Conservation (phyloP, 192 early-diverging fungal species). For the Geranomyces variabilis region DNA sequence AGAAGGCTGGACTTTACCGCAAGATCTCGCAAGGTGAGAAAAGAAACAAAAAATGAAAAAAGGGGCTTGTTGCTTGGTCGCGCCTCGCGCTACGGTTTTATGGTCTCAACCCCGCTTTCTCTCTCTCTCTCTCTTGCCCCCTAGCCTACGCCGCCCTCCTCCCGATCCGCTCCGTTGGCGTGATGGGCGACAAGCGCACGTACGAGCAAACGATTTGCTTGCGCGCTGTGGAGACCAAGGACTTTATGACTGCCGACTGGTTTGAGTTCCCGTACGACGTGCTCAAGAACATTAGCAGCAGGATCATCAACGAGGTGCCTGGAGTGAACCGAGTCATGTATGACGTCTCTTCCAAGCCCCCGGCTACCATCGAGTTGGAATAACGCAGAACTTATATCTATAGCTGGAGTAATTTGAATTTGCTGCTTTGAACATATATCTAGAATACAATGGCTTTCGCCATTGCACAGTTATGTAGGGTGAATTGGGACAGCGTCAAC, state of each 20-base stretch:
- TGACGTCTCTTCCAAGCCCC: conserved; percentile 96
- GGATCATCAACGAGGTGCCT: conserved; percentile 98
- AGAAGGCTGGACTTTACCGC: conserved; percentile 94
- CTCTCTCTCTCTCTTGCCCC: background rate
- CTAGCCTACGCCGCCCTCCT: conserved; percentile 92
- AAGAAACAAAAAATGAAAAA: no score
- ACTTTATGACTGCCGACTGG: conserved; percentile 99
- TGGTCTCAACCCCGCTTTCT: background rate
- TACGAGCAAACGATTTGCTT: conserved; percentile 99
- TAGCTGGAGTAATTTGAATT: no score
- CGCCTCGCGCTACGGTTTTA: background rate
- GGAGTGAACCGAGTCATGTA: conserved; percentile 98
- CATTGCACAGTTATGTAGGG: no score
- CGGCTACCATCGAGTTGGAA: conserved; percentile 98
- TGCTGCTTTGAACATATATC: no score
- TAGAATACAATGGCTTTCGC: no score
- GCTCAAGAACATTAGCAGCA: conserved; percentile 88
- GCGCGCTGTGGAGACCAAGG: conserved; percentile 90
- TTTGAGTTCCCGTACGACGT: conserved; percentile 86
- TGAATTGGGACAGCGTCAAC: no score
- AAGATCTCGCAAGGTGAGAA: conserved; percentile 83
- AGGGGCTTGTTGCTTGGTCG: background rate
- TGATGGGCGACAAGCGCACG: conserved; percentile 99
- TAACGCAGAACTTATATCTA: no score
- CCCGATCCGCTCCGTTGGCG: conserved; percentile 94